Evolutionary conservation across 2,329 filamentous ascomycete species (phyloP).

Genomic region (Neonectria hederae): DNA sequence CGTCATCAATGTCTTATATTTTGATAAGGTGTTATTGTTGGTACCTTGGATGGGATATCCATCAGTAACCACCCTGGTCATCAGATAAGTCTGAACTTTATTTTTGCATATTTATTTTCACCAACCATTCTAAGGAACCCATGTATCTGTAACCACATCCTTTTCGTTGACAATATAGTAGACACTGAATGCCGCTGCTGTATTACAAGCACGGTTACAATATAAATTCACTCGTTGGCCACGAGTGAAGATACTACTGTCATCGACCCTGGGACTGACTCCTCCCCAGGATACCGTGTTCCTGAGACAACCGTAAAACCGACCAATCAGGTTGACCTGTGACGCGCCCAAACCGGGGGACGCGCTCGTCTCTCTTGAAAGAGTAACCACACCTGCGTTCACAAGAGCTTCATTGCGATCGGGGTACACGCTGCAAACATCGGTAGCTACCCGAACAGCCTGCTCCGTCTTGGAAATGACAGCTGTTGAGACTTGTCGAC

Average conservation of each 20-base stretch:
- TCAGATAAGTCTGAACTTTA: too few species aligned
- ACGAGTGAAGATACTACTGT: slow-evolving; percentile 45
- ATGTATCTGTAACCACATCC: slow-evolving; percentile 46
- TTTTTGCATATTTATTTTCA: slow-evolving; percentile 18
- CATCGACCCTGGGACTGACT: slow-evolving; percentile 25
- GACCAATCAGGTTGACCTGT: slow-evolving; percentile 43
- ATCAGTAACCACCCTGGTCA: too few species aligned
- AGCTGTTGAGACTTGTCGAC: slow-evolving; percentile 50
- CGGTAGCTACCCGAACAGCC: slow-evolving; percentile 44
- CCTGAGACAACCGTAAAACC: slow-evolving; percentile 49
- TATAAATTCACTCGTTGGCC: slow-evolving; percentile 46
- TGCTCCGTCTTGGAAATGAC: slow-evolving; percentile 43
- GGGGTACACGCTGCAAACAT: slow-evolving; percentile 51
- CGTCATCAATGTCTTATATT: too few species aligned
- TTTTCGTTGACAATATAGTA: slow-evolving; percentile 50
- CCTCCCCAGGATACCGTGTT: slow-evolving; percentile 48
- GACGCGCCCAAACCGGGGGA: slow-evolving; percentile 44
- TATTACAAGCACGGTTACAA: slow-evolving; percentile 50
- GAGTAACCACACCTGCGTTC: slow-evolving; percentile 48
- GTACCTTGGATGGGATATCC: too few species aligned
- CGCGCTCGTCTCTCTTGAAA: slow-evolving; percentile 47
- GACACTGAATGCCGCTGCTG: slow-evolving; percentile 47
- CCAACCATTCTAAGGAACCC: slow-evolving; percentile 52
- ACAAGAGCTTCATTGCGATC: slow-evolving; percentile 51
- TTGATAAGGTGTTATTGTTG: too few species aligned